Conservation (phyloP, 169 alveolate species). For the Eimeria maxima region DNA sequence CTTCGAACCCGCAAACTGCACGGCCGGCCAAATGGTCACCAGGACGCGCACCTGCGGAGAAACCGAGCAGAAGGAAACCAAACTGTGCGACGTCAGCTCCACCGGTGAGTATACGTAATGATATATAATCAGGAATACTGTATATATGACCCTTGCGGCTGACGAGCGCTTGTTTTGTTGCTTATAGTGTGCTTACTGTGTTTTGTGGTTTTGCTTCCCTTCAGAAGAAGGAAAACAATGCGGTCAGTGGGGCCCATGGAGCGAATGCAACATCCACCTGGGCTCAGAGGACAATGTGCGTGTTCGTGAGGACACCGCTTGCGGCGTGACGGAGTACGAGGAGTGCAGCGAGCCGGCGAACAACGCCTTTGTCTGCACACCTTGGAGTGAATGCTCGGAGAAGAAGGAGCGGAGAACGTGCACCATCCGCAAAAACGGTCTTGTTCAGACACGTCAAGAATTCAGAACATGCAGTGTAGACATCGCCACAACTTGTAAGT, state of each 20-base stretch:
- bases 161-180: too few relatives aligned
- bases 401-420: background rate
- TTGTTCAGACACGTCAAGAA: background rate
- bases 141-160: background rate
- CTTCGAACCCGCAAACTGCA: constrained; percentile 26
- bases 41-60: background rate
- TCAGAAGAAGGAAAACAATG: background rate
- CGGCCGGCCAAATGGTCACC: constrained; percentile 9
- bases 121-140: background rate
- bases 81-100: background rate
- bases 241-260: constrained; percentile 15
- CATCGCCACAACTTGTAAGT: background rate
- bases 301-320: background rate
- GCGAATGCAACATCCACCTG: background rate
- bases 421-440: background rate
- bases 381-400: constrained; percentile 17
- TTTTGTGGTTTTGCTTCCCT: background rate
- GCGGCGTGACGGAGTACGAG: background rate
- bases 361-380: background rate
- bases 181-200: too few relatives aligned
- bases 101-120: background rate
- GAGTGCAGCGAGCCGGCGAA: constrained; percentile 6
- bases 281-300: background rate
- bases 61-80: constrained; percentile 13
- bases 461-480: background rate